A percentile compares a stretch with the other conserved stretches of the same genome.
Evolutionary conservation across 2,329 filamentous ascomycete species (phyloP).

Genomic region (Alternaria triticina): DNA sequence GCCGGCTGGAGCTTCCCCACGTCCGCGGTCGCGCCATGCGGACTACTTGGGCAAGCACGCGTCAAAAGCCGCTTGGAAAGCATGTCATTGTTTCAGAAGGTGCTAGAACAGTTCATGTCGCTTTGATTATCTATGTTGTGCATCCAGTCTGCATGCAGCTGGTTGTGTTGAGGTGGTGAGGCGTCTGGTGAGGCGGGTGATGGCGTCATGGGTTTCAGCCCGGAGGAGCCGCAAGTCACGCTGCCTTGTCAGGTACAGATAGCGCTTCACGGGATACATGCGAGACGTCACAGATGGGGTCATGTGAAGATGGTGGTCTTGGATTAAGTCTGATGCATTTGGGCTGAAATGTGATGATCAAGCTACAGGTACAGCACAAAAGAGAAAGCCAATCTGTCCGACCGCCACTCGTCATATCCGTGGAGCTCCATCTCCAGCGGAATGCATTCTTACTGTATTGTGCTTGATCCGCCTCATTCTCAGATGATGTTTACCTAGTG

Average conservation of each 20-base stretch:
- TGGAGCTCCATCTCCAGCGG: neutral
- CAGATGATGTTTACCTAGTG: conserved; percentile 12
- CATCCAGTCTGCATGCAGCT: neutral
- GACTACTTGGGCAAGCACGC: conserved; percentile 1
- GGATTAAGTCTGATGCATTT: conserved; percentile 28
- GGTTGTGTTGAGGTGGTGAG: neutral
- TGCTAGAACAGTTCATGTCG: neutral
- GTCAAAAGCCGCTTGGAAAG: neutral
- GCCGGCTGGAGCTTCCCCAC: conserved; percentile 20
- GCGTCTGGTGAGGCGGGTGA: conserved; percentile 25
- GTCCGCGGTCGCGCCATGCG: conserved; percentile 1
- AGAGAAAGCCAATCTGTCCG: conserved; percentile 14
- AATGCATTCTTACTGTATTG: neutral
- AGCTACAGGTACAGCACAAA: conserved; percentile 29
- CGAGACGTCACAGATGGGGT: conserved; percentile 1
- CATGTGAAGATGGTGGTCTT: neutral
- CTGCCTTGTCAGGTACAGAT: conserved; percentile 26
- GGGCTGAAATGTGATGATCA: conserved; percentile 24
- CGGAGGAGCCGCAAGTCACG: conserved; percentile 43
- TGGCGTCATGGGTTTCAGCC: conserved; percentile 44
- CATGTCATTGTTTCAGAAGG: neutral
- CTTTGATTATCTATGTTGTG: neutral
- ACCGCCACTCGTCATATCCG: neutral
- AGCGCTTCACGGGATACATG: conserved; percentile 14
- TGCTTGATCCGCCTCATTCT: conserved; percentile 3